These are phyloP conservation scores for Camellia granthamiana DNA, from an alignment of 148 eudicot genomes.

Conservation along the genomic window DNA sequence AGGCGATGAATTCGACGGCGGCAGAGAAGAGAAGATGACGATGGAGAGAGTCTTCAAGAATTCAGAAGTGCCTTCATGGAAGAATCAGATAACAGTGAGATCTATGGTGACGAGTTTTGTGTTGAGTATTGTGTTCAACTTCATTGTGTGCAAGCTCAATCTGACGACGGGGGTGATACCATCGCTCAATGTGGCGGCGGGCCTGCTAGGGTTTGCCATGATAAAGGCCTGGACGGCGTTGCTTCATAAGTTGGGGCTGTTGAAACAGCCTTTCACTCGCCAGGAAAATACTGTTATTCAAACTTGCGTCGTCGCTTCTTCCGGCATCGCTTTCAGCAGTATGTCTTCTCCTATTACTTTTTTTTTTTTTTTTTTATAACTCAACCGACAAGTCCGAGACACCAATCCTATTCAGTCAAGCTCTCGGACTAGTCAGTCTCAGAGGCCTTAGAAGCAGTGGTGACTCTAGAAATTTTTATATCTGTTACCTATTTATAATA, in stretches of 20 bases:
- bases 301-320: constrained; percentile 37
- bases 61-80: constrained; percentile 32
- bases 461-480: too few species aligned
- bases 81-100: constrained; percentile 31
- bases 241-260: constrained; percentile 13
- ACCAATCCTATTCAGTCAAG: neutral
- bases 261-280: constrained; percentile 40
- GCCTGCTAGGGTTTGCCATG: constrained; percentile 31
- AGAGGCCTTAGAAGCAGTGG: too few species aligned
- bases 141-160: constrained; percentile 37
- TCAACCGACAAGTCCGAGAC: too few species aligned
- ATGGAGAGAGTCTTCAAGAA: constrained; percentile 25
- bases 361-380: neutral
- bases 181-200: constrained; percentile 37
- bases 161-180: constrained; percentile 39
- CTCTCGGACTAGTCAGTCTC: too few species aligned
- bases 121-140: constrained; percentile 25
- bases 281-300: constrained; percentile 41
- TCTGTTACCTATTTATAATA: too few species aligned
- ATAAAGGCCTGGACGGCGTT: constrained; percentile 24
- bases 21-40: neutral
- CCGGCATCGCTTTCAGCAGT: constrained; percentile 45
- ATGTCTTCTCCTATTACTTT: neutral
- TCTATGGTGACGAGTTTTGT: constrained; percentile 24
- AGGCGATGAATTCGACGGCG: neutral